A percentile compares a stretch with the other conserved stretches of the same genome.
These are phyloP conservation scores for Liquidambar formosana DNA, from an alignment of 164 flowering plant species.

Conservation along the genomic window DNA sequence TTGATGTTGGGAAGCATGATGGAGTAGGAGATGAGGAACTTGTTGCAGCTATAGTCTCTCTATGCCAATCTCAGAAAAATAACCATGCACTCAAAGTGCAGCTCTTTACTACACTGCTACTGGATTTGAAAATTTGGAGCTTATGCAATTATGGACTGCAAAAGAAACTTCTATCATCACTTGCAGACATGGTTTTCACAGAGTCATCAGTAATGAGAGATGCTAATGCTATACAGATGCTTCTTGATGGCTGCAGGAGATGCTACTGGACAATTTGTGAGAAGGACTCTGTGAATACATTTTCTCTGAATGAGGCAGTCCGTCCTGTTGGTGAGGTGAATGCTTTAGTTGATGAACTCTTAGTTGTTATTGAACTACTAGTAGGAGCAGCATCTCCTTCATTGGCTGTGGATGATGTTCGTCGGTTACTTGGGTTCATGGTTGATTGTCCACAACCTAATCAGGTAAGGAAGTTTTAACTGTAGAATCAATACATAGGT, in stretches of 20 bases:
- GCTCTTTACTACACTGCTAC: conserved; percentile 75
- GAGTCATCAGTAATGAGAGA: conserved; percentile 90
- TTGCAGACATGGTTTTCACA: conserved; percentile 98
- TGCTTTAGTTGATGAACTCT: conserved; percentile 95
- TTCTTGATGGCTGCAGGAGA: conserved; percentile 95
- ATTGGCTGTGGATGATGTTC: conserved; percentile 72
- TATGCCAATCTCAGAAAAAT: conserved; percentile 85
- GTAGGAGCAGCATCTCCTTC: conserved; percentile 85
- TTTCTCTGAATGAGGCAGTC: conserved; percentile 53
- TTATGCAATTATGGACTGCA: conserved; percentile 94
- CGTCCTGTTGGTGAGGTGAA: conserved; percentile 94
- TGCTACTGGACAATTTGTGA: conserved; percentile 94
- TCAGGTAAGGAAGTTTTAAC: conserved; percentile 53
- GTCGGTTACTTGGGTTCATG: conserved; percentile 84
- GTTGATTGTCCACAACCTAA: conserved; percentile 95
- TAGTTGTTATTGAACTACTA: conserved; percentile 87
- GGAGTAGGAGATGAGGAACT: conserved; percentile 94
- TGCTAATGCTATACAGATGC: conserved; percentile 97
- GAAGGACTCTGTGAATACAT: conserved; percentile 72
- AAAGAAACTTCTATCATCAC: conserved; percentile 94
- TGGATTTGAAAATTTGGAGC: conserved; percentile 96
- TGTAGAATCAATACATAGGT: neutral
- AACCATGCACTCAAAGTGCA: conserved; percentile 87
- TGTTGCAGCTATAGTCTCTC: conserved; percentile 84
- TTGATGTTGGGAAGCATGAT: conserved; percentile 51